Base-by-base conservation (phyloP, 2,329 filamentous ascomycete species). In the Stenocarpella maydis region DNA sequence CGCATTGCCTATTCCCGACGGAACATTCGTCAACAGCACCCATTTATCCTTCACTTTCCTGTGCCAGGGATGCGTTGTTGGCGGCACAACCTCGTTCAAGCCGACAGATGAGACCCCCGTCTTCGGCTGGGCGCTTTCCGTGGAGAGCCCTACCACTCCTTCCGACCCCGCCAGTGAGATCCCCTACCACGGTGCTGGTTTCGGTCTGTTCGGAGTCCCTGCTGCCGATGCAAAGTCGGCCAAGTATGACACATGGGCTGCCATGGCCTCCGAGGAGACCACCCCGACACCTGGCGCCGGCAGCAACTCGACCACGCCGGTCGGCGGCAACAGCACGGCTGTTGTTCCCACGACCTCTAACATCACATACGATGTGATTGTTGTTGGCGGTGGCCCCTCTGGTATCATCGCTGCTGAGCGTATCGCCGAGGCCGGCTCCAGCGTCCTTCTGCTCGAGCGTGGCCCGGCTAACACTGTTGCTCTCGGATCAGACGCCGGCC, bases 1-100 rank as follows among this genome's bases (percentile, higher is more conserved):
- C 39, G 73, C 82, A 15, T 72, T 74, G 19, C 78, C 82, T 12
- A 85, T 85, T 69, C 74, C 80, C 19, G 81, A 82, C n/a, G 82
- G 82, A 8, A 85, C 82, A 17, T 84, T 81, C 65, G 74, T 82
- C 67, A 86, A 85, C 76, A 76, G 73, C 67, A 85, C 83, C 1
- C 80, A 84, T 73, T 80, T 81, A 74, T 81, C 80, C 4, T 83
- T 82, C 72, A 86, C 84, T 10, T 86, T 85, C 76, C 77, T 86
- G 60, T 86, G 84, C 75, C 71, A 75, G 53, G 76, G 77, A 60
- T 83, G 81, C 71, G 74, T 81, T 61, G 75, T 73, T 9, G 72
- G 72, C 2, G 77, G 78, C 60, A 72, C 74, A 0, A 73, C 73
- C 14, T 71, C 75, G 21, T 75, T 78, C 45, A 73, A 74, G 19